A percentile compares a stretch with the other conserved stretches of the same genome.
These are phyloP conservation scores for Rhododendron griersonianum DNA, from an alignment of 148 eudicot species.

Conservation along the genomic window DNA sequence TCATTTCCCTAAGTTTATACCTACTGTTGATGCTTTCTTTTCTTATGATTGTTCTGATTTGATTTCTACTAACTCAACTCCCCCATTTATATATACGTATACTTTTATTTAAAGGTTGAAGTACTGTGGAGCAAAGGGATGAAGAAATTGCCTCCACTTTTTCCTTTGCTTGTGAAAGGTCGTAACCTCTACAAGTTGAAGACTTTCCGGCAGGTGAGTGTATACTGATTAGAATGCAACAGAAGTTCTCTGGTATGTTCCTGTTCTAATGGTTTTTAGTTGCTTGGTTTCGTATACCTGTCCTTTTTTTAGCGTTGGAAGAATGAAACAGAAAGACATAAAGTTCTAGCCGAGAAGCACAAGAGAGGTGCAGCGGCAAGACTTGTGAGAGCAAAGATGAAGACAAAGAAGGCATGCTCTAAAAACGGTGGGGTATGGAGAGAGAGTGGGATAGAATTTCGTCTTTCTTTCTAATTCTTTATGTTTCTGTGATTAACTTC, in stretches of 20 bases:
- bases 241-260: not conserved
- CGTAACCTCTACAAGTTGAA: conserved; percentile 73
- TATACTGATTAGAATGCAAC: not conserved
- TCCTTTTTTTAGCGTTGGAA: conserved; percentile 53
- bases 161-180: conserved; percentile 78
- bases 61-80: not conserved
- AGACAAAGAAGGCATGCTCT: conserved; percentile 14
- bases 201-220: conserved; percentile 72
- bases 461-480: not conserved
- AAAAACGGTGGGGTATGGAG: conserved; percentile 39
- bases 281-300: not conserved
- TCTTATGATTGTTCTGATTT: not conserved
- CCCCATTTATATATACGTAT: not conserved
- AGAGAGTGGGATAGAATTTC: not conserved
- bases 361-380: conserved; percentile 71
- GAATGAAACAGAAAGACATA: conserved; percentile 61
- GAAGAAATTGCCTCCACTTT: conserved; percentile 57
- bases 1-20: too few species aligned
- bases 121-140: conserved; percentile 81
- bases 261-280: not conserved
- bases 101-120: conserved; percentile 52
- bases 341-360: conserved; percentile 81
- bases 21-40: not conserved
- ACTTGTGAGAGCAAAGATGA: conserved; percentile 40
- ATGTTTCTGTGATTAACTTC: not conserved